phyloP scores from a whole-genome alignment of 305 asterid genomes.

The Fraxinus floribunda region DNA sequence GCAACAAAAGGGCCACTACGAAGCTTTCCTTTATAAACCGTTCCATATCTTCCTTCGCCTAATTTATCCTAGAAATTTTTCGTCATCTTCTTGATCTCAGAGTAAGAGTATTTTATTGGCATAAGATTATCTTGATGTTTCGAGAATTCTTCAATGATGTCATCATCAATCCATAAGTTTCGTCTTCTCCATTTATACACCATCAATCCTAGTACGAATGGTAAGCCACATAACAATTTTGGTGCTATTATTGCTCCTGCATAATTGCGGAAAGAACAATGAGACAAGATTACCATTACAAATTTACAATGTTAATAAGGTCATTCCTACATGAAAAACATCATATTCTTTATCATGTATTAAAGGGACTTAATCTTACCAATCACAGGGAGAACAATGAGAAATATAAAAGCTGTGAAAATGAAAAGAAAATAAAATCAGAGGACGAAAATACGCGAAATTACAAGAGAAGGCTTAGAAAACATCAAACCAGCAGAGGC shows the following conservation, averaged over 20 bases:
- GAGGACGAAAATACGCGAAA: neutral
- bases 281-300: neutral
- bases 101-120: constrained; percentile 38
- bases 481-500: neutral
- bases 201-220: constrained; percentile 31
- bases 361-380: constrained; percentile 22
- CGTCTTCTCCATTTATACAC: constrained; percentile 31
- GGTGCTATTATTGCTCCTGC: constrained; percentile 40
- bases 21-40: constrained; percentile 43
- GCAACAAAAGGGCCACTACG: constrained; percentile 40
- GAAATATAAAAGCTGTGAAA: constrained; percentile 23
- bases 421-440: neutral
- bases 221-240: constrained; percentile 34
- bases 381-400: constrained; percentile 19
- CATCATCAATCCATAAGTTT: constrained; percentile 27
- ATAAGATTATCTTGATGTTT: constrained; percentile 23
- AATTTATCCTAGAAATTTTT: constrained; percentile 32
- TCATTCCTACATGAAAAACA: neutral
- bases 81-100: constrained; percentile 44
- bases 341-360: neutral
- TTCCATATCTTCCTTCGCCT: constrained; percentile 43
- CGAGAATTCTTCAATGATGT: constrained; percentile 36
- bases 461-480: neutral
- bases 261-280: neutral
- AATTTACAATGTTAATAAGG: neutral